These are phyloP conservation scores for Sisymbrium altissimum DNA, from an alignment of 345 rosid species.

Conservation along the genomic window DNA sequence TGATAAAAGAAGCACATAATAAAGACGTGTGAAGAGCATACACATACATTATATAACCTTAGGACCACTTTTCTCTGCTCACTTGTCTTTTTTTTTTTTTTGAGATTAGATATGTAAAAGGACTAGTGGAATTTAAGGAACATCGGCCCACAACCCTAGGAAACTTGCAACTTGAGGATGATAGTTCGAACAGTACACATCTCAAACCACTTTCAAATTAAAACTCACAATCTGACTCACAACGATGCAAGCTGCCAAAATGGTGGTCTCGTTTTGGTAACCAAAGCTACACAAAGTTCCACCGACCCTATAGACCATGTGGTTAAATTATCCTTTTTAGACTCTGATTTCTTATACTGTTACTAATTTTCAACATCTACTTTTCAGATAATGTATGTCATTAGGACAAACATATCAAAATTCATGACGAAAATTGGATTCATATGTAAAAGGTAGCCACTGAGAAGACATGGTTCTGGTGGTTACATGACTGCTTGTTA, in stretches of 20 bases:
- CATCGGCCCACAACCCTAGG: conserved; percentile 71
- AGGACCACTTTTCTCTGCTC: conserved; percentile 64
- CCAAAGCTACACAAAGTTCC: conserved; percentile 16
- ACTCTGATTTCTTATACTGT: not conserved
- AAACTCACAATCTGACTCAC: conserved; percentile 16
- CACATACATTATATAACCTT: conserved; percentile 35
- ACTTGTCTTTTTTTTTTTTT: conserved; percentile 13
- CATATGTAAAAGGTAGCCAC: not conserved
- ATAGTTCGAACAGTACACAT: conserved; percentile 53
- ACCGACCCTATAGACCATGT: conserved; percentile 17
- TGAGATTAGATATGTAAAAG: conserved; percentile 34
- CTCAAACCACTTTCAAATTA: conserved; percentile 20
- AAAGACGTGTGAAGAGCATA: conserved; percentile 61
- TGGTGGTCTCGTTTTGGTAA: conserved; percentile 15
- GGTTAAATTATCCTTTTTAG: not conserved
- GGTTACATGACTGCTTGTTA: not conserved
- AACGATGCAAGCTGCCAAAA: conserved; percentile 18
- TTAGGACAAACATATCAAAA: not conserved
- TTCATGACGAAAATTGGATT: not conserved
- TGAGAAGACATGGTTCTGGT: not conserved
- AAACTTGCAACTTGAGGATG: conserved; percentile 64
- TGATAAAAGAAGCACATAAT: conserved; percentile 55
- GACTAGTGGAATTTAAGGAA: conserved; percentile 70
- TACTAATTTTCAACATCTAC: not conserved
- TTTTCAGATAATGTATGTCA: not conserved